Conservation (phyloP, 2,329 filamentous ascomycete genomes). For the Colletotrichum paranaense region DNA sequence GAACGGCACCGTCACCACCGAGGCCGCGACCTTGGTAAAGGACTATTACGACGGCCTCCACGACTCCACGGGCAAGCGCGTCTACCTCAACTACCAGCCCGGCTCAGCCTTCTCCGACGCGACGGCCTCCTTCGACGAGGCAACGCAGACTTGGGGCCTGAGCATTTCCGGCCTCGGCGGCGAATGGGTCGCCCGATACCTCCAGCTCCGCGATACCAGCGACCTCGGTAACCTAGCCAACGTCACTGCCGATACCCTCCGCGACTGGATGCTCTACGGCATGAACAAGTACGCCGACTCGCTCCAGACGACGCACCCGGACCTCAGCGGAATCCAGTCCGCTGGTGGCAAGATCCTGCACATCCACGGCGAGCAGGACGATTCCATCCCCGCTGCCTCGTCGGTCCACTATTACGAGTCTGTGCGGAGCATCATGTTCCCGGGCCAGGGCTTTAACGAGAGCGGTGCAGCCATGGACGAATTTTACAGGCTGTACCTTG, state of each 20-base stretch:
- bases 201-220: constrained; percentile 44
- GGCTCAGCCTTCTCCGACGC: constrained; percentile 48
- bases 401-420: constrained; percentile 49
- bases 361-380: constrained; percentile 54
- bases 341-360: constrained; percentile 55
- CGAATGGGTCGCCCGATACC: constrained; percentile 51
- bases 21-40: not conserved
- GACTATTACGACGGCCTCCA: constrained; percentile 47
- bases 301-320: constrained; percentile 48
- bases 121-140: constrained; percentile 44
- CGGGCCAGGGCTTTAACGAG: constrained; percentile 46
- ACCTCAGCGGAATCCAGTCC: constrained; percentile 43
- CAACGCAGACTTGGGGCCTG: constrained; percentile 38
- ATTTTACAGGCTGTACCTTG: constrained; percentile 52
- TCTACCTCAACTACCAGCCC: constrained; percentile 48
- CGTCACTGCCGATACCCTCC: constrained; percentile 64
- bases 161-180: constrained; percentile 27
- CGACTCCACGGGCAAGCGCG: constrained; percentile 47
- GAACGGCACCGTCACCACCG: constrained; percentile 12
- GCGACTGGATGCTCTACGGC: constrained; percentile 61
- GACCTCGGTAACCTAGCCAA: constrained; percentile 52
- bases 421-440: constrained; percentile 62
- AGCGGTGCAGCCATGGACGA: constrained; percentile 41
- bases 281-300: constrained; percentile 49
- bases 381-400: constrained; percentile 46